A percentile compares a stretch with the other conserved stretches of the same genome.
Evolutionary conservation across 805 yeast genomes (phyloP).

Genomic region (Sungouiella thailandica): DNA sequence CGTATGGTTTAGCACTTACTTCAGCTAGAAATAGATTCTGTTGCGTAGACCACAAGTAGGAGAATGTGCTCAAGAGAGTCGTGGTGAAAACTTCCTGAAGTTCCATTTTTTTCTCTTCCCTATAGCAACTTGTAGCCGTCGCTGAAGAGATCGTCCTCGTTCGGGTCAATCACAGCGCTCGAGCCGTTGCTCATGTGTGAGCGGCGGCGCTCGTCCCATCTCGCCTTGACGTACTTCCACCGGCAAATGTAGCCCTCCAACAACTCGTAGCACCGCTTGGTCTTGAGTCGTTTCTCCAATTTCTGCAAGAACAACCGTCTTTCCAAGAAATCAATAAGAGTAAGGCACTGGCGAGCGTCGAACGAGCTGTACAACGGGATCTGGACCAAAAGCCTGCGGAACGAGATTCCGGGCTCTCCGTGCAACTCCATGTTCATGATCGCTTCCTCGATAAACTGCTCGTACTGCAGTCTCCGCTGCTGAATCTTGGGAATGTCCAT

Average conservation of each 20-base stretch:
- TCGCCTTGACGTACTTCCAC: slow-evolving; percentile 37
- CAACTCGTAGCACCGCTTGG: slow-evolving; percentile 40
- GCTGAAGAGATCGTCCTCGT: too few relatives aligned
- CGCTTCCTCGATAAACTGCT: slow-evolving; percentile 68
- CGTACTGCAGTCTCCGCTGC: slow-evolving; percentile 51
- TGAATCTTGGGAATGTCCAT: slow-evolving; percentile 55
- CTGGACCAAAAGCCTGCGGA: slow-evolving; percentile 55
- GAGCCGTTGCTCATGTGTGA: slow-evolving; percentile 11
- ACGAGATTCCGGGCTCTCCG: slow-evolving; percentile 59
- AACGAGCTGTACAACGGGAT: slow-evolving; percentile 75
- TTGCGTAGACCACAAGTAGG: too few relatives aligned
- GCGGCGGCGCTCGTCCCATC: slow-evolving; percentile 22
- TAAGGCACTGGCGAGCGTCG: slow-evolving; percentile 71
- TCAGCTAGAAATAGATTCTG: too few relatives aligned
- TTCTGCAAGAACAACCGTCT: slow-evolving; percentile 54
- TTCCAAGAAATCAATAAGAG: slow-evolving; percentile 65
- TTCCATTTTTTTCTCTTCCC: too few relatives aligned
- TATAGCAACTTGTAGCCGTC: too few relatives aligned
- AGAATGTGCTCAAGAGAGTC: too few relatives aligned
- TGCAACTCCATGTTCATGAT: slow-evolving; percentile 51
- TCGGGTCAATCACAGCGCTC: neutral
- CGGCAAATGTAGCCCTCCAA: slow-evolving; percentile 45
- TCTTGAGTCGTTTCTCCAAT: slow-evolving; percentile 44
- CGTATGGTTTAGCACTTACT: too few relatives aligned
- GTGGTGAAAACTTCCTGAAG: too few relatives aligned